Conservation (phyloP, 108 stramenopile genomes). For the Tribonema minus region DNA sequence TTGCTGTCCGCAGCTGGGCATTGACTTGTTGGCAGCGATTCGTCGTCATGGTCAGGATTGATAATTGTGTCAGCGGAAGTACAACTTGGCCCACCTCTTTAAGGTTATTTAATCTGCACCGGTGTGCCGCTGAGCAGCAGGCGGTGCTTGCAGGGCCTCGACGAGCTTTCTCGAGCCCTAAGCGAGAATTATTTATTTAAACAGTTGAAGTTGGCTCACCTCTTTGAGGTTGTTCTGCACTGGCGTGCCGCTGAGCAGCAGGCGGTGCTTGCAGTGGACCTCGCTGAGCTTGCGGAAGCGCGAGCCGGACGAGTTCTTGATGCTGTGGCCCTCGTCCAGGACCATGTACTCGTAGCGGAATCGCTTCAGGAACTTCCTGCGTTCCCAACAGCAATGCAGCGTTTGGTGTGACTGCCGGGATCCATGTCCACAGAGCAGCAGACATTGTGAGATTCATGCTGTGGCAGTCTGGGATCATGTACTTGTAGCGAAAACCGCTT, state of each 20-base stretch:
- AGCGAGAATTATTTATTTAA: no score
- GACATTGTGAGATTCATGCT: neutral
- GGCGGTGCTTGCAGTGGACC: conserved; percentile 33
- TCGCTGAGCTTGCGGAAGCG: conserved; percentile 46
- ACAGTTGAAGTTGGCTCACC: no score
- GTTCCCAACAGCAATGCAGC: conserved; percentile 34
- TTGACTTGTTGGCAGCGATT: neutral
- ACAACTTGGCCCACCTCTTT: no score
- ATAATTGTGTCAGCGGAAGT: no score
- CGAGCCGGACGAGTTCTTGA: conserved; percentile 51
- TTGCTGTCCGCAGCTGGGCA: neutral
- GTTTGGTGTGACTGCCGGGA: neutral
- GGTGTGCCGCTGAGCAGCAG: conserved; percentile 47
- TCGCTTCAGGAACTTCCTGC: conserved; percentile 10
- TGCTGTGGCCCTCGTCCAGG: conserved; percentile 58
- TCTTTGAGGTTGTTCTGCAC: conserved; percentile 56
- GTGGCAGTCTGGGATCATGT: no score
- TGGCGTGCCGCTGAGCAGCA: conserved; percentile 56
- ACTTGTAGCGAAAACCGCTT: no score
- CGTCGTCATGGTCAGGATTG: neutral
- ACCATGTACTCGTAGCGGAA: conserved; percentile 63
- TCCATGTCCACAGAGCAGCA: neutral
- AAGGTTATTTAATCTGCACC: neutral
- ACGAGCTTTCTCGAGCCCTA: conserved; percentile 44
- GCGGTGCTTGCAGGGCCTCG: conserved; percentile 25